Conservation (phyloP, 2,329 filamentous ascomycete genomes). For the Cercospora janseana region DNA sequence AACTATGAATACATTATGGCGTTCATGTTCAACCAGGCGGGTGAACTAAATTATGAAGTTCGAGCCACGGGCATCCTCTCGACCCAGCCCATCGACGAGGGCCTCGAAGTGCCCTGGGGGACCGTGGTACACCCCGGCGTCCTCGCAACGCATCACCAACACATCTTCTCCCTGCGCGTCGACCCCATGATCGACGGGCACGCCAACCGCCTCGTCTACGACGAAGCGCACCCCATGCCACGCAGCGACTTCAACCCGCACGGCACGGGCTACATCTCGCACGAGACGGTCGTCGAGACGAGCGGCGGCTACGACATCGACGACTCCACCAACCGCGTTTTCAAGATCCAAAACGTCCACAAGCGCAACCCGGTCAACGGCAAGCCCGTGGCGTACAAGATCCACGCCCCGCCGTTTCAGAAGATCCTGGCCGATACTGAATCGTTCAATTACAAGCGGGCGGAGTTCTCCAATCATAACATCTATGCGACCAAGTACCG, state of each 20-base stretch:
- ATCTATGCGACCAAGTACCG: slow-evolving; percentile 59
- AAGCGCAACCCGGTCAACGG: slow-evolving; percentile 49
- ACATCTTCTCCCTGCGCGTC: slow-evolving; percentile 63
- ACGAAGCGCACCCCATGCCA: slow-evolving; percentile 59
- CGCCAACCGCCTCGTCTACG: slow-evolving; percentile 50
- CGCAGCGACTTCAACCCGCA: slow-evolving; percentile 55
- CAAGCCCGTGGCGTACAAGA: slow-evolving; percentile 52
- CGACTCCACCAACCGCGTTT: slow-evolving; percentile 45
- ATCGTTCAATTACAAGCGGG: slow-evolving; percentile 57
- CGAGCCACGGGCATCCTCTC: slow-evolving; percentile 68
- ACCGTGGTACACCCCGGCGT: slow-evolving; percentile 69
- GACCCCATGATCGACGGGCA: slow-evolving; percentile 49
- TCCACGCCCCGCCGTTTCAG: slow-evolving; percentile 50
- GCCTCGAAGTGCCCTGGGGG: slow-evolving; percentile 62
- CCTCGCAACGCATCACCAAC: slow-evolving; percentile 69
- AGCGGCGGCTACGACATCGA: slow-evolving; percentile 53
- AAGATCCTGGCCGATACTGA: slow-evolving; percentile 54
- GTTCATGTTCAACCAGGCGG: slow-evolving; percentile 67
- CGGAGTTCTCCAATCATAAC: slow-evolving; percentile 58
- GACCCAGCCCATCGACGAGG: slow-evolving; percentile 66
- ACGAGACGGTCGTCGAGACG: slow-evolving; percentile 49
- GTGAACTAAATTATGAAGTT: slow-evolving; percentile 65
- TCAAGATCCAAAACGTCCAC: slow-evolving; percentile 50
- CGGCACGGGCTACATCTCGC: slow-evolving; percentile 50
- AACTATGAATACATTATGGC: slow-evolving; percentile 70